Evolutionary conservation across 192 early-diverging fungal genomes (phyloP), one percentile per base, ranked within the genome.

Genomic region (Dissophora globulifera): DNA sequence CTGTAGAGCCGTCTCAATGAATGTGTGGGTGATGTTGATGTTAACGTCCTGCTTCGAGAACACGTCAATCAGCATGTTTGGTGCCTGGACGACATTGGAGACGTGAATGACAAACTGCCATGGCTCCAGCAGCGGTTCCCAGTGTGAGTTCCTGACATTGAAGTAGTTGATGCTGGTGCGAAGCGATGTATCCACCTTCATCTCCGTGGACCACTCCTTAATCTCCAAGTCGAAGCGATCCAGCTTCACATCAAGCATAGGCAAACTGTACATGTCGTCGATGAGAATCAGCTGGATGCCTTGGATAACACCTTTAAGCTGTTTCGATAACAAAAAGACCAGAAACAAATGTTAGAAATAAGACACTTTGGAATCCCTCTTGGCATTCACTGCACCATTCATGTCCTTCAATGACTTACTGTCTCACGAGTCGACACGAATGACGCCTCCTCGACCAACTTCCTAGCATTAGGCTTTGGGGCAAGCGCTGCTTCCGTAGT

Each of bases 131-230:
- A 98, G 68, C 3, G 98, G 96, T 74, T 99, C 98, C 98, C 98
- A 99, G 74, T 98, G 96, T 26, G 96, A 98, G 79, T 95, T 97
- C 64, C 94, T 93, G 33, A 97, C 83, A 82, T 99, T 98, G 60
- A 97, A 99, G 79, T 93, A 96, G 72, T 97, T 98, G 35, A 90
- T 86, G 53, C 91, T 88, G 42, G 96, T 68, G 32, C 84, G 75
- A 4, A 97, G 74, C 7, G 87, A 84, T 4, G 86, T 87, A 62
- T 92, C 88, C 16, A 94, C 83, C 20, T 69, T 82, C 65, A 82
- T 79, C 67, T 83, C 65, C 12, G 86, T 82, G 6, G 90, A 92
- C 98, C 98, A 99, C 74, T 99, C 92, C 0, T 86, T 72, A 1
- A 92, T 83, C 43, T 94, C 87, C 32, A 97, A 78, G 33, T 89